These are phyloP conservation scores for Pichia cactophila DNA, from an alignment of 1,139 yeast species.

Conservation along the genomic window DNA sequence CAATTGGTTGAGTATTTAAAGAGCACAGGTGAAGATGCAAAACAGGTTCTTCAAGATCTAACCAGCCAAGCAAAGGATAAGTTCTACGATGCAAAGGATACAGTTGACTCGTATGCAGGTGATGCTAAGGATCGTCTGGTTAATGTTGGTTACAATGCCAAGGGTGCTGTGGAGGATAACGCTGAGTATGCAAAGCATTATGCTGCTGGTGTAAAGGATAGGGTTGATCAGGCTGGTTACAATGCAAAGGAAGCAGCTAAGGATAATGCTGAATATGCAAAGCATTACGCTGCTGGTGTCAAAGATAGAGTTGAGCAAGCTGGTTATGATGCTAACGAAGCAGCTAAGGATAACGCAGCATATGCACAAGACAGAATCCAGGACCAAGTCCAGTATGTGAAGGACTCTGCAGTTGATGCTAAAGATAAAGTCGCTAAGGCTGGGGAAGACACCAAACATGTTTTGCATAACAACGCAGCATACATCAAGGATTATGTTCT, in stretches of 20 bases:
- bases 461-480: conserved; percentile 28
- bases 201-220: conserved; percentile 3
- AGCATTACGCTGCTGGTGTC: conserved; percentile 6
- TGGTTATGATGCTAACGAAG: conserved; percentile 10
- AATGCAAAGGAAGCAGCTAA: conserved; percentile 9
- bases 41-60: conserved; percentile 3
- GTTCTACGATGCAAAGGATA: conserved; percentile 8
- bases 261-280: conserved; percentile 13
- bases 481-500: conserved; percentile 41
- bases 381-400: neutral
- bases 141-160: conserved; percentile 1
- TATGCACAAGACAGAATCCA: conserved; percentile 16
- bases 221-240: conserved; percentile 11
- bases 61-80: neutral
- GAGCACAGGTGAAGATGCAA: conserved; percentile 2
- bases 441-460: conserved; percentile 11
- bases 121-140: conserved; percentile 3
- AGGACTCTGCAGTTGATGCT: neutral
- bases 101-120: neutral
- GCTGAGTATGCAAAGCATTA: conserved; percentile 3
- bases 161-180: neutral
- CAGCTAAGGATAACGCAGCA: conserved; percentile 13
- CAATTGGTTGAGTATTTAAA: conserved; percentile 3
- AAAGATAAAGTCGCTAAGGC: conserved; percentile 9
- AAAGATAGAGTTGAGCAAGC: conserved; percentile 3